A percentile compares a stretch with the other conserved stretches of the same genome.
phyloP scores from a whole-genome alignment of 257 asterid genomes.

The Plantago major region DNA sequence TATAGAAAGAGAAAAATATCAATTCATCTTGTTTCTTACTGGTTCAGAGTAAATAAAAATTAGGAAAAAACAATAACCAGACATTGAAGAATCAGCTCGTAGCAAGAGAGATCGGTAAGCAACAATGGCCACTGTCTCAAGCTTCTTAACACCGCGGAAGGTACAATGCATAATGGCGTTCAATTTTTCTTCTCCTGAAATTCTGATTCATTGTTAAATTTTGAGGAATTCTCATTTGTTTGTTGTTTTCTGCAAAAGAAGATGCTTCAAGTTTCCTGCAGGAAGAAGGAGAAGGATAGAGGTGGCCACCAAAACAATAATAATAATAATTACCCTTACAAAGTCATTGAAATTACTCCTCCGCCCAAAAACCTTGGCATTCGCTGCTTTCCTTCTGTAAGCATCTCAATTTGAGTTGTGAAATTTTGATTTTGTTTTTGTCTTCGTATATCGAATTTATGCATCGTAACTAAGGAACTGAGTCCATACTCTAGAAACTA shows the following conservation, averaged over 20 bases:
- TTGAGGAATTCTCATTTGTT: not conserved
- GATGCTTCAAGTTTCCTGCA: conserved; percentile 60
- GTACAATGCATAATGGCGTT: conserved; percentile 19
- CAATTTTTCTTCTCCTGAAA: not conserved
- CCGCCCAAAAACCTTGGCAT: conserved; percentile 91
- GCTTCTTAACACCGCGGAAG: conserved; percentile 43
- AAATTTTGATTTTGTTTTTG: no score
- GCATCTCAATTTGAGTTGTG: conserved; percentile 13
- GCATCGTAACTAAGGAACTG: no score
- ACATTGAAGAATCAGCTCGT: not conserved
- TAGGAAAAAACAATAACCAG: not conserved
- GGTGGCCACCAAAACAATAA: conserved; percentile 34
- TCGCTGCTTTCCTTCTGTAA: conserved; percentile 75
- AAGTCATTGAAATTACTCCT: conserved; percentile 76
- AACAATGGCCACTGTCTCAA: conserved; percentile 46
- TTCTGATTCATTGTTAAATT: not conserved
- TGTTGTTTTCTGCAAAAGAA: conserved; percentile 17
- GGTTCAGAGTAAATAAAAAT: not conserved
- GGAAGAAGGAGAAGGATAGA: conserved; percentile 67
- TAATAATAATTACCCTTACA: conserved; percentile 56
- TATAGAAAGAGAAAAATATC: no score
- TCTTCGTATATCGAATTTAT: no score
- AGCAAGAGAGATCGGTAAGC: not conserved
- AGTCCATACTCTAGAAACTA: no score
- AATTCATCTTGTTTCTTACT: no score